phyloP scores from a whole-genome alignment of 2,329 filamentous ascomycete species.

The Aspergillus sp. region DNA sequence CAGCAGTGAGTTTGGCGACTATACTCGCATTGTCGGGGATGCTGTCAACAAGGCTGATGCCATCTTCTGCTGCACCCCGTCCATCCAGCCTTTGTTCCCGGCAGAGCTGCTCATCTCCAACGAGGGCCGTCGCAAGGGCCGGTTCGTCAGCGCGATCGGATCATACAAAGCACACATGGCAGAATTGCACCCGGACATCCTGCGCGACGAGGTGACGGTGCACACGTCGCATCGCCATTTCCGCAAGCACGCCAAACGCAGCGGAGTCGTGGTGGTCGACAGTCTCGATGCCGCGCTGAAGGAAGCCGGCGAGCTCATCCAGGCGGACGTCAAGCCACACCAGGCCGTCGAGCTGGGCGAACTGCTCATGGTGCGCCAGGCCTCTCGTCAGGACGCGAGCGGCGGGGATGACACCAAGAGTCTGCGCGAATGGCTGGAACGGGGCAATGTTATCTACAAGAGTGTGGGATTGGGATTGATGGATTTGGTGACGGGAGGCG shows the following conservation, averaged over 20 bases:
- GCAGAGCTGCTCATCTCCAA: slow-evolving; percentile 60
- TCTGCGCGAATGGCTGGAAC: slow-evolving; percentile 54
- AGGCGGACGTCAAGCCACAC: slow-evolving; percentile 63
- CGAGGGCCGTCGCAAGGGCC: slow-evolving; percentile 39
- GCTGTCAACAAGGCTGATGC: slow-evolving; percentile 65
- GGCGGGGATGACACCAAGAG: slow-evolving; percentile 31
- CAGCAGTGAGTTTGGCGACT: slow-evolving; percentile 66
- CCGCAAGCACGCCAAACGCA: slow-evolving; percentile 47
- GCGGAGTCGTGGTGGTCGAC: slow-evolving; percentile 56
- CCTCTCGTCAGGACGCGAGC: slow-evolving; percentile 24
- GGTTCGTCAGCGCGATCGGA: slow-evolving; percentile 39
- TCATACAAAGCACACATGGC: slow-evolving; percentile 65
- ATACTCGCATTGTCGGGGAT: slow-evolving; percentile 59
- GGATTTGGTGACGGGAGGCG: slow-evolving; percentile 58
- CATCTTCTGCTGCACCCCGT: slow-evolving; percentile 85
- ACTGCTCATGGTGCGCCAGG: slow-evolving; percentile 58
- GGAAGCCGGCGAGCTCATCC: slow-evolving; percentile 80
- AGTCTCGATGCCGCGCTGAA: slow-evolving; percentile 71
- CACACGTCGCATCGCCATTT: slow-evolving; percentile 40
- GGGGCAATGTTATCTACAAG: slow-evolving; percentile 63
- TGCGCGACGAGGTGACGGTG: slow-evolving; percentile 56
- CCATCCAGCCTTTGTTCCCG: slow-evolving; percentile 67
- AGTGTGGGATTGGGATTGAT: slow-evolving; percentile 62
- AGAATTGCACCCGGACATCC: slow-evolving; percentile 71
- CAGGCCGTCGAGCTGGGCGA: slow-evolving; percentile 86